phyloP scores from a whole-genome alignment of 2,329 filamentous ascomycete genomes.

The Fusarium marasasianum region DNA sequence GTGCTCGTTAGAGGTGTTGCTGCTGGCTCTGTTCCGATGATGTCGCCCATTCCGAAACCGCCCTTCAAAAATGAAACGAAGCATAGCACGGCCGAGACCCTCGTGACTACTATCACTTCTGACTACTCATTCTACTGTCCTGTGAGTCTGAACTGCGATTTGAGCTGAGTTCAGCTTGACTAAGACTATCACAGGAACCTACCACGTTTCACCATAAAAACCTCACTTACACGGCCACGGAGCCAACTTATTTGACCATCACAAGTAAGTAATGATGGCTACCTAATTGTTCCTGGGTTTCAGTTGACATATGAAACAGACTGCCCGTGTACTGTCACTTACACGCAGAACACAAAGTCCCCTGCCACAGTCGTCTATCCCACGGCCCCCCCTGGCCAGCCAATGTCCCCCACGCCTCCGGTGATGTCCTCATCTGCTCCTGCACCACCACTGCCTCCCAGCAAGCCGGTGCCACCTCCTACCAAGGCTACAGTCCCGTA shows the following conservation, averaged over 20 bases:
- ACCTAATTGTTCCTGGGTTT: neutral
- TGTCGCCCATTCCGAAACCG: neutral
- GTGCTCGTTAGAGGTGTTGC: constrained; percentile 12
- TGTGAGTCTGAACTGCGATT: constrained; percentile 42
- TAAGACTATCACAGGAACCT: constrained; percentile 30
- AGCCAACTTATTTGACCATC: constrained; percentile 55
- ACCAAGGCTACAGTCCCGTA: neutral
- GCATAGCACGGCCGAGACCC: constrained; percentile 31
- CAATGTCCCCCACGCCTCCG: neutral
- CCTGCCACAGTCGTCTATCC: neutral
- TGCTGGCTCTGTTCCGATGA: neutral
- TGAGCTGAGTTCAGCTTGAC: neutral
- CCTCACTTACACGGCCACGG: constrained; percentile 56
- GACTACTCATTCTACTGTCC: constrained; percentile 56
- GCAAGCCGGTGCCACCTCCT: neutral
- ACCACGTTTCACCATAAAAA: constrained; percentile 52
- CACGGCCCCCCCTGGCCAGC: neutral
- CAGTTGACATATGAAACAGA: constrained; percentile 48
- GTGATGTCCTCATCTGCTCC: neutral
- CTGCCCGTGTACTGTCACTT: constrained; percentile 58
- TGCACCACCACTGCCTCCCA: neutral
- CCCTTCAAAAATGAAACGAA: neutral
- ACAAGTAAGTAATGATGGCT: constrained; percentile 49
- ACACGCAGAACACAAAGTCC: constrained; percentile 16
- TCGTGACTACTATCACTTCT: constrained; percentile 50